Evolutionary conservation across 2,329 filamentous ascomycete species (phyloP).

Genomic region (Alternaria triticimaculans): DNA sequence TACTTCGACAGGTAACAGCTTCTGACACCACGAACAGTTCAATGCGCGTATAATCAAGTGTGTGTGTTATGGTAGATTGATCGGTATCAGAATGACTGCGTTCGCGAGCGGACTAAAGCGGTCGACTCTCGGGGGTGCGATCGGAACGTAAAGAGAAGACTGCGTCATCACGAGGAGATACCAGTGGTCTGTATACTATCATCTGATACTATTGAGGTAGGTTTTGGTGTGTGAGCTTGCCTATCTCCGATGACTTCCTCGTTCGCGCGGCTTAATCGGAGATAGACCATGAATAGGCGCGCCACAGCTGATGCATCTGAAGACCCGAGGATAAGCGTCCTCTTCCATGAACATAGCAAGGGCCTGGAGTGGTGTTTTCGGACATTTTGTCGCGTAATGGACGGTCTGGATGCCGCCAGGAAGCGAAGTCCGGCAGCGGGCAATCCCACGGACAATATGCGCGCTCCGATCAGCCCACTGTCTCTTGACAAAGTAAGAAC

Average conservation of each 20-base stretch:
- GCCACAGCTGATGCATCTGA: background rate
- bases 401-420: background rate
- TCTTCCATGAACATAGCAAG: background rate
- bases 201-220: background rate
- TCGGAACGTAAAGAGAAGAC: background rate
- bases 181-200: background rate
- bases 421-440: conserved; percentile 3
- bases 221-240: background rate
- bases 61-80: background rate
- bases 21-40: background rate
- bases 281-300: background rate
- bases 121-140: background rate
- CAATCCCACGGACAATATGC: background rate
- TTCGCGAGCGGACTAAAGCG: background rate
- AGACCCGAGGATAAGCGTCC: background rate
- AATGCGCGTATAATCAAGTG: background rate
- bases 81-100: background rate
- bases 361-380: background rate
- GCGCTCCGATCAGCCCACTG: background rate
- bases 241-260: background rate
- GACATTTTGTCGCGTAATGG: background rate
- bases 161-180: background rate
- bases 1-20: background rate
- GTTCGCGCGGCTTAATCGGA: background rate
- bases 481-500: background rate